Percentiles rank a stretch among this genome's conserved stretches.
Conservation (phyloP, 805 yeast genomes). For the Candida sphagnicola region DNA sequence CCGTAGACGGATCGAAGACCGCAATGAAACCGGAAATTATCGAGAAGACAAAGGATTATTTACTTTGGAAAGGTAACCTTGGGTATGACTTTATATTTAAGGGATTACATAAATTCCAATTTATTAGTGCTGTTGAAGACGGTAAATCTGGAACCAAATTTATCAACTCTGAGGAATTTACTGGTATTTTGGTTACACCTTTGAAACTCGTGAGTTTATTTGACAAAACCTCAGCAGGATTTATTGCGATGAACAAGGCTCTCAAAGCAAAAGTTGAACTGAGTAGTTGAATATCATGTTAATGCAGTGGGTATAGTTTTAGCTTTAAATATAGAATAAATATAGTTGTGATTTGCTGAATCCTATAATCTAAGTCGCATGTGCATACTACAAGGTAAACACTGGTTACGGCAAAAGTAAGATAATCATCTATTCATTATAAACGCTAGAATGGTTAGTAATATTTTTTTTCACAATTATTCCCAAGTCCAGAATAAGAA, state of each 20-base stretch:
- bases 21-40: neutral
- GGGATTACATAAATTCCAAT: slow-evolving; percentile 1
- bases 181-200: neutral
- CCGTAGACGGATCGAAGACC: neutral
- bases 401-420: too few relatives aligned
- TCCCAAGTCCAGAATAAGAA: slow-evolving; percentile 5
- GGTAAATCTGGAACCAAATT: neutral
- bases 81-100: neutral
- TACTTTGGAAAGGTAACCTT: neutral
- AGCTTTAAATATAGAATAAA: too few relatives aligned
- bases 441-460: too few relatives aligned
- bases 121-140: neutral
- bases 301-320: too few relatives aligned
- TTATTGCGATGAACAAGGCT: slow-evolving; percentile 1
- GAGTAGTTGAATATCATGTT: too few relatives aligned
- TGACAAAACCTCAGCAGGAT: neutral
- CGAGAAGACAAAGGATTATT: neutral
- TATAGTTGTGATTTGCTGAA: too few relatives aligned
- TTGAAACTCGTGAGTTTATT: neutral
- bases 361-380: too few relatives aligned
- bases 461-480: slow-evolving; percentile 1
- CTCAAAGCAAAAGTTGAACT: neutral
- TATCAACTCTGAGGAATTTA: neutral
- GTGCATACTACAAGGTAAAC: too few relatives aligned
- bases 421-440: too few relatives aligned